Base-by-base conservation (phyloP, 345 rosid genomes). In the Eucalyptus marginata region DNA sequence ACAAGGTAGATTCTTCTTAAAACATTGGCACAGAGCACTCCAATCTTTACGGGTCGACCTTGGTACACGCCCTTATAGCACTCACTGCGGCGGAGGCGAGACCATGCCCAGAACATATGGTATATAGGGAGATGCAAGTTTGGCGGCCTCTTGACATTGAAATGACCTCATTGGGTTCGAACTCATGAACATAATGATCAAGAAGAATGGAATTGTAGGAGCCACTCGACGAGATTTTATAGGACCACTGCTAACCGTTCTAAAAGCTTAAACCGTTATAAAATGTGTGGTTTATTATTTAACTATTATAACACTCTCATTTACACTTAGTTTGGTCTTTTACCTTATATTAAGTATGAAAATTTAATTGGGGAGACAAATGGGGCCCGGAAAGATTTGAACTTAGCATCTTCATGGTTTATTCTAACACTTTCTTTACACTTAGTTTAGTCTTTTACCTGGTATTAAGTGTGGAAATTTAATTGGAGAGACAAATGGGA, bases 401-500 rank as follows among this genome's bases (percentile, higher is more conserved):
- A 52, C 56, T 52, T 52, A 52, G 56, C 56, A 1, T 52, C 56
- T 52, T 22, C 24, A 52, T 52, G 24, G 56, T 52, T 52, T 52
- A 52, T 52, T 52, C 10, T 18, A 52, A 52, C 56, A 52, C 56
- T 52, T 52, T 8, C 8, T 1, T 18, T 52, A 52, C 56, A 52
- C 24, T 18, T 52, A 52, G 56, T 52, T 52, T 18, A 9, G 56
- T 52, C 56, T 18, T 52, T 52, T 20, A 52, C 56, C 10, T 7
- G 2, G 56, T 52, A 52, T 18, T 17, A 52, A 52, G 2, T 18
- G 24, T 52, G 56, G 56, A 52, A 18, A 52, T 52, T 52, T 52
- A 18, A 52, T 0, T 52, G 0, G 0, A 52, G 56, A 52, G 24
- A 52, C 24, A 7, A 17, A 18, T 52, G 10, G 0, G 4, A 18